Percentiles rank a stretch among this genome's conserved stretches.
phyloP scores from a whole-genome alignment of 768 basidiomycete species.

The Strobilomyces confusus region DNA sequence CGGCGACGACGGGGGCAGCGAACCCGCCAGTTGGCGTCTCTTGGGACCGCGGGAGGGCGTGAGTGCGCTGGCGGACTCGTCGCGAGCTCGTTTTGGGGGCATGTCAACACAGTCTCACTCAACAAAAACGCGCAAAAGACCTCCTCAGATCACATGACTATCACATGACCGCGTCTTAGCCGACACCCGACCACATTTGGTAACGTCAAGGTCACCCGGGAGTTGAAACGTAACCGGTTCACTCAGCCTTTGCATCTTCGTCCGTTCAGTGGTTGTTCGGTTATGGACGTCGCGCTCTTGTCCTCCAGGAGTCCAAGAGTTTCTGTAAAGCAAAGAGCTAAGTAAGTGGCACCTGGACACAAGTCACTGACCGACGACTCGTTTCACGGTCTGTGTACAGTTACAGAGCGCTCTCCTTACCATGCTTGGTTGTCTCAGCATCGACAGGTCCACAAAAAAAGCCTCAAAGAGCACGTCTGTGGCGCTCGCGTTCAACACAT shows the following conservation, averaged over 20 bases:
- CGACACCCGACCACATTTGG: too few relatives aligned
- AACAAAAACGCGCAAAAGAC: conserved; percentile 12
- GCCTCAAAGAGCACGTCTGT: not conserved
- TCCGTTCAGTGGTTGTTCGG: not conserved
- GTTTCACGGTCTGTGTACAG: not conserved
- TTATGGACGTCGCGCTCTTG: not conserved
- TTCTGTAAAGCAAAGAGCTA: not conserved
- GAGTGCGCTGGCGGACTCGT: conserved; percentile 22
- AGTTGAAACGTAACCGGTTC: too few relatives aligned
- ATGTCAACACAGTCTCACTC: conserved; percentile 4
- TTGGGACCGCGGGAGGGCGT: conserved; percentile 32
- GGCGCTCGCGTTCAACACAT: too few relatives aligned
- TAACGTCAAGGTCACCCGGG: too few relatives aligned
- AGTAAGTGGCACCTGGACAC: not conserved
- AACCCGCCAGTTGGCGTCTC: conserved; percentile 14
- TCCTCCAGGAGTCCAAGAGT: not conserved
- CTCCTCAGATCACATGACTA: conserved; percentile 11
- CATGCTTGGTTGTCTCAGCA: not conserved
- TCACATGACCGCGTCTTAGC: conserved; percentile 15
- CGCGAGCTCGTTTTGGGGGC: conserved; percentile 30
- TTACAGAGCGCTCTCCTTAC: not conserved
- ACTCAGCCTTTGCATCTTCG: not conserved
- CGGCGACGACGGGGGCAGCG: conserved; percentile 29
- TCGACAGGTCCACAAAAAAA: not conserved
- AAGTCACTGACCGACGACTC: not conserved